Evolutionary conservation across 768 basidiomycete species (phyloP).

Genomic region (Cyclocybe aegerita): DNA sequence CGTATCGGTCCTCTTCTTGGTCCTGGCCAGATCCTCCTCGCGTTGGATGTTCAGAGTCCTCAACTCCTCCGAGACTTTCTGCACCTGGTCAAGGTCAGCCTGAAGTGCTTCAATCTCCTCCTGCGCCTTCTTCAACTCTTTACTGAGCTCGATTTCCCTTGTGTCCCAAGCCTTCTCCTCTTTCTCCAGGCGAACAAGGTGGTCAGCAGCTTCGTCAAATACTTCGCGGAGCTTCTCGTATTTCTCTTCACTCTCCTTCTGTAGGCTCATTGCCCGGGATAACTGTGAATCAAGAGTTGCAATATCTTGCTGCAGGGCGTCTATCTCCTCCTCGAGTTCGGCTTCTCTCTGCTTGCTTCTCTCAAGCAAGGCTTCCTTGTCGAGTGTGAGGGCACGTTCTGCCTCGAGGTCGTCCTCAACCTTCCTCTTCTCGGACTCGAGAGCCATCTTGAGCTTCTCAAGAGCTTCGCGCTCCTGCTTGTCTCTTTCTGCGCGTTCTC

Average conservation of each 20-base stretch:
- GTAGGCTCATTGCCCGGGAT: constrained; percentile 72
- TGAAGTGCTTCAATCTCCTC: constrained; percentile 59
- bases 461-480: constrained; percentile 77
- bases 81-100: constrained; percentile 59
- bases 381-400: constrained; percentile 74
- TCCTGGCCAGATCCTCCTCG: constrained; percentile 75
- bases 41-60: constrained; percentile 66
- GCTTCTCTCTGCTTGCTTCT: constrained; percentile 83
- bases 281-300: constrained; percentile 85
- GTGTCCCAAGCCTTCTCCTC: constrained; percentile 68
- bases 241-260: constrained; percentile 81
- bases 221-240: constrained; percentile 67
- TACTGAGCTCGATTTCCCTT: constrained; percentile 63
- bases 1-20: constrained; percentile 73
- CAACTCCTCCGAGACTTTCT: constrained; percentile 67
- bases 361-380: constrained; percentile 82
- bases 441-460: constrained; percentile 75
- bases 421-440: constrained; percentile 82
- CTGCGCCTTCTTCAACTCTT: constrained; percentile 56
- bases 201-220: constrained; percentile 84
- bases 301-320: constrained; percentile 76
- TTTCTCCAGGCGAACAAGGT: constrained; percentile 77
- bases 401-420: constrained; percentile 81
- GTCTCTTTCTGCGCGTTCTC: constrained; percentile 87
- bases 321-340: constrained; percentile 84